Evolutionary conservation across 257 asterid genomes (phyloP).

Genomic region (Scutellaria galericulata): DNA sequence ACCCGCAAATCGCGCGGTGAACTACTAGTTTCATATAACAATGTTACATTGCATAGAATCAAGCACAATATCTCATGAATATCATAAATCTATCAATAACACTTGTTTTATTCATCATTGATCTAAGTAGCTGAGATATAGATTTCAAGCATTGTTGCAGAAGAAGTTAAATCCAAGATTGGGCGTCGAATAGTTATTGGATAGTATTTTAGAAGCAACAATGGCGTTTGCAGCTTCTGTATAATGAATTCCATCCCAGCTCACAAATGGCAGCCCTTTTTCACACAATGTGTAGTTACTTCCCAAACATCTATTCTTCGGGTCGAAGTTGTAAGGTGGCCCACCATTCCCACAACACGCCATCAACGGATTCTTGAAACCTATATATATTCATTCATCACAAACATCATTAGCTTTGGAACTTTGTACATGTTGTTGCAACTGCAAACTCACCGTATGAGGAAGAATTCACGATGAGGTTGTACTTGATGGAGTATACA

Average conservation of each 20-base stretch:
- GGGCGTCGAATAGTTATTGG: conserved; percentile 44
- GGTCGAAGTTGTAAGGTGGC: conserved; percentile 45
- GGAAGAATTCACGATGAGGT: conserved; percentile 44
- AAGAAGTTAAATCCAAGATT: conserved; percentile 33
- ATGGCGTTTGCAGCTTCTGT: conserved; percentile 47
- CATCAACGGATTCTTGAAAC: conserved; percentile 45
- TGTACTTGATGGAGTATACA: conserved; percentile 53
- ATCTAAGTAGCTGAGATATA: not conserved
- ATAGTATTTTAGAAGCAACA: conserved; percentile 40
- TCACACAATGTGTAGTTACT: conserved; percentile 40
- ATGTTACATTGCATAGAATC: too few species aligned
- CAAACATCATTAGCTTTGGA: not conserved
- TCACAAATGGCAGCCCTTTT: conserved; percentile 29
- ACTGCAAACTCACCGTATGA: conserved; percentile 40
- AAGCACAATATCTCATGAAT: too few species aligned
- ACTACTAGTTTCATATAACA: too few species aligned
- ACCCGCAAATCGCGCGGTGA: too few species aligned
- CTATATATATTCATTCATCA: conserved; percentile 11
- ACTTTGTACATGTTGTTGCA: not conserved
- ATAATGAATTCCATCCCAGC: conserved; percentile 60
- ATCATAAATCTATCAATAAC: too few species aligned
- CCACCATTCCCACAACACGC: conserved; percentile 54
- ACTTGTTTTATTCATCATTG: conserved; percentile 14
- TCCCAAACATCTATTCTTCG: conserved; percentile 37
- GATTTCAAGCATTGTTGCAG: conserved; percentile 32